phyloP scores from a whole-genome alignment of 345 rosid genomes.

The Punica granatum region DNA sequence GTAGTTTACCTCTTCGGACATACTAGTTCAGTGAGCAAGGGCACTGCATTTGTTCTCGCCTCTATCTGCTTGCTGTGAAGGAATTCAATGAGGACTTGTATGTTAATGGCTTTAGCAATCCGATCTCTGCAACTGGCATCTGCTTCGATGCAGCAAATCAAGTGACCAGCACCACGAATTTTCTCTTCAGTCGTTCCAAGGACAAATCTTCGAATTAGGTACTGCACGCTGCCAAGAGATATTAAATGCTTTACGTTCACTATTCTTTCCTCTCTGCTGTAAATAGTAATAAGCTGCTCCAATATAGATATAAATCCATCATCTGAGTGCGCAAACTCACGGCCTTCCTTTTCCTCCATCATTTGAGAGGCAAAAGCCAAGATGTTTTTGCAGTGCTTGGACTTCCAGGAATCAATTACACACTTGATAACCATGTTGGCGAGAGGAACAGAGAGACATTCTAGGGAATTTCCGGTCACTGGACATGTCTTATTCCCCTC shows the following conservation, averaged over 20 bases:
- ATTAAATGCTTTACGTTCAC: constrained; percentile 35
- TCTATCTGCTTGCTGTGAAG: constrained; percentile 34
- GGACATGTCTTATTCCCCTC: constrained; percentile 55
- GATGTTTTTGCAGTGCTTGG: constrained; percentile 21
- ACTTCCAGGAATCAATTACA: constrained; percentile 38
- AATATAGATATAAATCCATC: constrained; percentile 26
- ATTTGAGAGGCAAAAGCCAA: constrained; percentile 22
- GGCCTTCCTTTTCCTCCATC: constrained; percentile 9
- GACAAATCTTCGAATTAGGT: constrained; percentile 32
- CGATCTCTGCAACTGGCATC: constrained; percentile 38
- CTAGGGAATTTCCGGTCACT: constrained; percentile 41
- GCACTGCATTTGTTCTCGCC: constrained; percentile 30
- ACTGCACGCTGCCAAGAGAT: constrained; percentile 41
- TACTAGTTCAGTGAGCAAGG: constrained; percentile 37
- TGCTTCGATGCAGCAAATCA: constrained; percentile 44
- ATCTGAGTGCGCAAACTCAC: constrained; percentile 10
- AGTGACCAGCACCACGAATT: constrained; percentile 24
- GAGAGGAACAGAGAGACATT: constrained; percentile 29
- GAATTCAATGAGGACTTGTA: constrained; percentile 29
- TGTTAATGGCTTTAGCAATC: constrained; percentile 27
- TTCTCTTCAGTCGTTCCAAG: constrained; percentile 32
- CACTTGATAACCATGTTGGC: constrained; percentile 48
- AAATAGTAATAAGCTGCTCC: constrained; percentile 38
- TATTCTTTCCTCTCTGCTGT: constrained; percentile 24
- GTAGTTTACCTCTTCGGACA: constrained; percentile 38